Base-by-base conservation (phyloP, 2,329 filamentous ascomycete genomes). In the Colletotrichum trifolii region DNA sequence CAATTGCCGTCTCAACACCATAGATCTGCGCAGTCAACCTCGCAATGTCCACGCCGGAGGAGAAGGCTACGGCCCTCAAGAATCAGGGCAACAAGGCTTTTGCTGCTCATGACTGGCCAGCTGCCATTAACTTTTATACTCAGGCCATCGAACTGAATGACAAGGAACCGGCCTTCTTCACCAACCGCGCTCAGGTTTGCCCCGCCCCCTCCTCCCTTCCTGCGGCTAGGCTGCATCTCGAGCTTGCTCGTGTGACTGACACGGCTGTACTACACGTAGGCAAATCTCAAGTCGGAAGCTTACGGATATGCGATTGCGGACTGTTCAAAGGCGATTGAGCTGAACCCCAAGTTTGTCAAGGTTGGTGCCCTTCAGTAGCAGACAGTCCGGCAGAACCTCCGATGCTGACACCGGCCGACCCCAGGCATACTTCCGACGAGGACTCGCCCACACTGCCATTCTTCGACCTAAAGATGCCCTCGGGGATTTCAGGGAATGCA, bases 41-140 rank as follows among this genome's bases (percentile, higher is more conserved):
- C 66, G 54, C 68, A 69, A 84, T 84, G 81, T 73, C 80, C 65
- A 76, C 76, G 38, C 72, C 76, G 33, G 72, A 80, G 72, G 89
- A 92, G 76, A 88, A 92, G 77, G 95, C 95, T 56, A 86, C 89
- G 71, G 91, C 90, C 75, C 83, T 97, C 72, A 99, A 99, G 83
- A 91, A 96, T 78, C 87, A 96, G 79, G 96, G 96, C 76, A 99
- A 99, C 81, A 92, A 94, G 74, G 94, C 94, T 57, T 98, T 98
- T 80, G 88, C 89, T 61, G 84, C 89, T 38, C 93, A 97, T 73
- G 91, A 98, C 82, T 99, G 92, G 91, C 87, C 86, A 10, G 82
- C 85, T 3, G 96, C 96, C 8, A 85, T 97, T 68, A 89, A 94
- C 2, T 88, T 89, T 70, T 99, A 99, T 79, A 89, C 88, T 60